phyloP scores from a whole-genome alignment of 2,329 filamentous ascomycete genomes.

The Neophaeococcomyces mojaviensis region DNA sequence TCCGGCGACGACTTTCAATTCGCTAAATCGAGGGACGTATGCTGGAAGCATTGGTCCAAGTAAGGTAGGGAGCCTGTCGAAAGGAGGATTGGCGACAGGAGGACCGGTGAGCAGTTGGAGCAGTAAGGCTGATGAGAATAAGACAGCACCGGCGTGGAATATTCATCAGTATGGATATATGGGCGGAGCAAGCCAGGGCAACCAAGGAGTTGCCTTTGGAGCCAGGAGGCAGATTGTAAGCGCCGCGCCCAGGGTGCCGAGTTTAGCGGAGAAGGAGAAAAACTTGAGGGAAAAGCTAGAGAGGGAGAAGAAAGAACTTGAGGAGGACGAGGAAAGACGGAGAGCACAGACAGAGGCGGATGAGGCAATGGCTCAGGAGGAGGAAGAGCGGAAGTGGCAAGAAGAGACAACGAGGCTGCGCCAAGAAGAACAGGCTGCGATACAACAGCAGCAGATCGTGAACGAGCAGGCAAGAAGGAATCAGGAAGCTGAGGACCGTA shows the following conservation, averaged over 20 bases:
- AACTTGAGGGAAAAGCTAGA: conserved; percentile 48
- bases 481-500: conserved; percentile 58
- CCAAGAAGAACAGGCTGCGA: conserved; percentile 35
- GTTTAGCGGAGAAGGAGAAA: conserved; percentile 75
- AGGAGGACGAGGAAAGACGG: conserved; percentile 46
- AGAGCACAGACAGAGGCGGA: conserved; percentile 45
- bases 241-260: conserved; percentile 70
- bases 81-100: conserved; percentile 34
- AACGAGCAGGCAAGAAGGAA: conserved; percentile 70
- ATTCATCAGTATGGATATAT: conserved; percentile 98
- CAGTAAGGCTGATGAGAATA: conserved; percentile 70
- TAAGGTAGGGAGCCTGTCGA: conserved; percentile 28
- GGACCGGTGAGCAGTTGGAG: conserved; percentile 76
- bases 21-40: conserved; percentile 34
- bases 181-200: conserved; percentile 93
- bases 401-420: conserved; percentile 37
- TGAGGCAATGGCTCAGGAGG: conserved; percentile 36
- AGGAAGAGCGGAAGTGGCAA: conserved; percentile 42
- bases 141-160: conserved; percentile 89
- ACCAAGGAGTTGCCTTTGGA: conserved; percentile 87
- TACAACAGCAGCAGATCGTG: conserved; percentile 44
- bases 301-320: conserved; percentile 48
- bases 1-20: conserved; percentile 35
- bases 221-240: conserved; percentile 87
- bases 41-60: conserved; percentile 51